phyloP scores from a whole-genome alignment of 2,329 filamentous ascomycete genomes.

The Colletotrichum plurivorum region DNA sequence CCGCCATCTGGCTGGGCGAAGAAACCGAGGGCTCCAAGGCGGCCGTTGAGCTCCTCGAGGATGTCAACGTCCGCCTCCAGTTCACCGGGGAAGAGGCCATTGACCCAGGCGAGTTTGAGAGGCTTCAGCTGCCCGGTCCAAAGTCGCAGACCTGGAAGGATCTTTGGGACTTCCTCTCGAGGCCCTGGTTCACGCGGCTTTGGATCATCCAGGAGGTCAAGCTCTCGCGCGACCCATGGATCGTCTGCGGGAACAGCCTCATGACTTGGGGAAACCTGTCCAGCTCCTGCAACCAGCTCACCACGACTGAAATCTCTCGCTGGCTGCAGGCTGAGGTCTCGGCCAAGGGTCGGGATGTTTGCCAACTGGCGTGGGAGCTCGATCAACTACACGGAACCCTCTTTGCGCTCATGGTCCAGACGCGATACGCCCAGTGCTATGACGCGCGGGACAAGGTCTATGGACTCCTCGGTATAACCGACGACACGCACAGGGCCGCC shows the following conservation, averaged over 20 bases:
- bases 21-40: constrained; percentile 43
- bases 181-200: constrained; percentile 25
- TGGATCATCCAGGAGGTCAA: constrained; percentile 34
- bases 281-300: neutral
- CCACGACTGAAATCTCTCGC: constrained; percentile 8
- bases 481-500: neutral
- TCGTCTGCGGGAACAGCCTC: constrained; percentile 15
- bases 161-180: constrained; percentile 8
- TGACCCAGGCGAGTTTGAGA: neutral
- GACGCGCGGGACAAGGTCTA: constrained; percentile 29
- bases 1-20: constrained; percentile 43
- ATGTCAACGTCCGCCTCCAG: constrained; percentile 6
- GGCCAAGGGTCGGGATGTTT: neutral
- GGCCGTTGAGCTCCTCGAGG: constrained; percentile 26
- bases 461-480: constrained; percentile 17
- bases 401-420: neutral
- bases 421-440: constrained; percentile 13
- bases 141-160: neutral
- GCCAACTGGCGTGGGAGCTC: constrained; percentile 15
- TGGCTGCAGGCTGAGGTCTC: neutral
- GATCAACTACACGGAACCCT: constrained; percentile 4
- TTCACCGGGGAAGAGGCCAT: constrained; percentile 8
- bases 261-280: neutral
- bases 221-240: constrained; percentile 22
- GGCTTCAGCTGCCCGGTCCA: neutral